These are phyloP conservation scores for Arabidopsis suecica DNA, from an alignment of 345 rosid species.

Conservation along the genomic window DNA sequence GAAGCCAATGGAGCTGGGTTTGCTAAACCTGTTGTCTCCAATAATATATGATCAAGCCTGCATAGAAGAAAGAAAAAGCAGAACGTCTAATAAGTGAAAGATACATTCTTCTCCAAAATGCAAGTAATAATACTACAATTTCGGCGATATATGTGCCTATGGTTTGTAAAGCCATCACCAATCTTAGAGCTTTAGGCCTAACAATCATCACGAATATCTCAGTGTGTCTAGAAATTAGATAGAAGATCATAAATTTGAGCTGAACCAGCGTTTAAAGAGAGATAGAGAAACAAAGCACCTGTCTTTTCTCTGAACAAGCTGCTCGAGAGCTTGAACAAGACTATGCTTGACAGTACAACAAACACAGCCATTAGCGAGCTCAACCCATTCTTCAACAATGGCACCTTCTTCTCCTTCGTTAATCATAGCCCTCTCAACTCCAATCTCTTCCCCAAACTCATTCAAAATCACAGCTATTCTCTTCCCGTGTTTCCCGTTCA, in stretches of 20 bases:
- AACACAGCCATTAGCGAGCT: slow-evolving; percentile 88
- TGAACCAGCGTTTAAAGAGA: not conserved
- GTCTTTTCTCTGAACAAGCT: slow-evolving; percentile 82
- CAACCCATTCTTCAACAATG: slow-evolving; percentile 95
- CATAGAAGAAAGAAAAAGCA: slow-evolving; percentile 25
- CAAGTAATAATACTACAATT: not conserved
- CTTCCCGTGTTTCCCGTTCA: slow-evolving; percentile 88
- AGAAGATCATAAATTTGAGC: not conserved
- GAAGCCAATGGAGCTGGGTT: slow-evolving; percentile 96
- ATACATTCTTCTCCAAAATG: not conserved
- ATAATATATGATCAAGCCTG: slow-evolving; percentile 90
- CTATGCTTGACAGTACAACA: slow-evolving; percentile 96
- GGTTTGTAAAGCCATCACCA: not conserved
- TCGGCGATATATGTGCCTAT: not conserved
- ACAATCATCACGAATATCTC: not conserved
- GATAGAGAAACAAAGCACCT: slow-evolving; percentile 48
- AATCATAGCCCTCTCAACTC: slow-evolving; percentile 97
- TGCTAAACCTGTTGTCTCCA: slow-evolving; percentile 98
- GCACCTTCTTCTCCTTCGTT: slow-evolving; percentile 90
- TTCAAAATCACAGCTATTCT: slow-evolving; percentile 90
- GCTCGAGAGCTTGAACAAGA: slow-evolving; percentile 92
- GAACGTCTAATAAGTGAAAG: not conserved
- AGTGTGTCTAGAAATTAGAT: not conserved
- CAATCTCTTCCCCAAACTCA: slow-evolving; percentile 97
- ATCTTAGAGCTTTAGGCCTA: not conserved